phyloP scores from a whole-genome alignment of 2,329 filamentous ascomycete species.

The Pleoardoris graminearum region DNA sequence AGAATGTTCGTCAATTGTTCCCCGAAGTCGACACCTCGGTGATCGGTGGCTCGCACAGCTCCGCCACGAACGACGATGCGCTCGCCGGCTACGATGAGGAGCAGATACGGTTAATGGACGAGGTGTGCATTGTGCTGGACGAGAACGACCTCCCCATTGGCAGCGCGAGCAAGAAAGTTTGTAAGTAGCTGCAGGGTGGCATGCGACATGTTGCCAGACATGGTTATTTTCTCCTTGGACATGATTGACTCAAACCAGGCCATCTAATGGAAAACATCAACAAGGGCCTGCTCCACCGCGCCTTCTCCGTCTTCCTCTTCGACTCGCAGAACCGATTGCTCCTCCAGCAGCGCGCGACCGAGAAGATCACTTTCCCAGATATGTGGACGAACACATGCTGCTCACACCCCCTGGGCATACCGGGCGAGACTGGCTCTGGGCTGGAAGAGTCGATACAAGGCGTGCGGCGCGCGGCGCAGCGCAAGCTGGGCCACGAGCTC shows the following conservation, averaged over 20 bases:
- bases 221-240: slow-evolving; percentile 16
- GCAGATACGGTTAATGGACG: slow-evolving; percentile 97
- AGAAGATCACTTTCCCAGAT: slow-evolving; percentile 99
- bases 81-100: slow-evolving; percentile 94
- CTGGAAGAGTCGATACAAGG: slow-evolving; percentile 79
- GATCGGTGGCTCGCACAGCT: slow-evolving; percentile 64
- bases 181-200: slow-evolving; percentile 57
- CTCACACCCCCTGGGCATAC: slow-evolving; percentile 91
- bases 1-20: slow-evolving; percentile 85
- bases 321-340: slow-evolving; percentile 90
- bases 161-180: slow-evolving; percentile 96
- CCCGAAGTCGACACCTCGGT: slow-evolving; percentile 74
- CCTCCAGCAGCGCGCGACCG: slow-evolving; percentile 88
- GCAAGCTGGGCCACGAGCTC: slow-evolving; percentile 92
- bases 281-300: slow-evolving; percentile 91
- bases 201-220: neutral
- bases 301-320: slow-evolving; percentile 98
- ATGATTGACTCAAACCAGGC: slow-evolving; percentile 56
- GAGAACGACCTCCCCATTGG: slow-evolving; percentile 91
- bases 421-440: slow-evolving; percentile 84
- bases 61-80: slow-evolving; percentile 61
- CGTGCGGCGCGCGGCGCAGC: slow-evolving; percentile 87
- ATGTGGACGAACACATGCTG: slow-evolving; percentile 99
- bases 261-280: slow-evolving; percentile 99
- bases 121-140: slow-evolving; percentile 96